These are phyloP conservation scores for Oryza punctata DNA, from an alignment of 176 grass and related monocot genomes.

Conservation along the genomic window DNA sequence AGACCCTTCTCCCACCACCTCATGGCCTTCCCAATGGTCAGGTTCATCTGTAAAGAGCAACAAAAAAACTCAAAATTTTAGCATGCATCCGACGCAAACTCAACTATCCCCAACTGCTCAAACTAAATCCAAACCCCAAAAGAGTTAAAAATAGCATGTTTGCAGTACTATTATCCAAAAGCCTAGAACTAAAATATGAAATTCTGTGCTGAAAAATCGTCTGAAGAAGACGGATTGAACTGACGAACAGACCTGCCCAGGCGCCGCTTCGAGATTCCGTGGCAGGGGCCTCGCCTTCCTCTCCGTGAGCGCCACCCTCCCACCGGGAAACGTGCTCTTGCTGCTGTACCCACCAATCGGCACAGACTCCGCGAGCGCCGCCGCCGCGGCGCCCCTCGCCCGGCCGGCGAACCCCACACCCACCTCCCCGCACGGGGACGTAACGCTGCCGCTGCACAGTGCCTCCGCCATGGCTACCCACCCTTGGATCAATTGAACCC, in stretches of 20 bases:
- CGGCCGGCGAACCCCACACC: slow-evolving; percentile 6
- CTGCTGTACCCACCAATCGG: neutral
- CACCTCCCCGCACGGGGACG: slow-evolving; percentile 13
- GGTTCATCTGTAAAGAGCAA: slow-evolving; percentile 53
- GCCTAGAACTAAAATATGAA: neutral
- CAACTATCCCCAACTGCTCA: neutral
- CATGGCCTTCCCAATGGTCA: slow-evolving; percentile 55
- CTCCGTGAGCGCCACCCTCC: slow-evolving; percentile 46
- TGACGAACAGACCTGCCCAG: slow-evolving; percentile 37
- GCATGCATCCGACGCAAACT: neutral
- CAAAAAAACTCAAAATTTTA: slow-evolving; percentile 28
- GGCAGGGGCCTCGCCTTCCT: slow-evolving; percentile 32
- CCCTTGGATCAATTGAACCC: neutral
- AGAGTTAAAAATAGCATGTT: neutral
- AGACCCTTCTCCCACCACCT: slow-evolving; percentile 65
- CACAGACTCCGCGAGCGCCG: slow-evolving; percentile 34
- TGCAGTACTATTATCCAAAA: neutral
- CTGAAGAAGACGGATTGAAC: neutral
- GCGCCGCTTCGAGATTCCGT: slow-evolving; percentile 33
- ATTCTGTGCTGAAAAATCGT: neutral
- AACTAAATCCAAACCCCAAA: neutral
- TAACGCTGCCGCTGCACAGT: slow-evolving; percentile 35
- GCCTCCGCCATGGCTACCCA: slow-evolving; percentile 52
- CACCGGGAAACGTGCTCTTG: slow-evolving; percentile 45
- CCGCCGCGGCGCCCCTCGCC: slow-evolving; percentile 26